Conservation (phyloP, 352 stramenopile species). For the Phytophthora nicotianae region DNA sequence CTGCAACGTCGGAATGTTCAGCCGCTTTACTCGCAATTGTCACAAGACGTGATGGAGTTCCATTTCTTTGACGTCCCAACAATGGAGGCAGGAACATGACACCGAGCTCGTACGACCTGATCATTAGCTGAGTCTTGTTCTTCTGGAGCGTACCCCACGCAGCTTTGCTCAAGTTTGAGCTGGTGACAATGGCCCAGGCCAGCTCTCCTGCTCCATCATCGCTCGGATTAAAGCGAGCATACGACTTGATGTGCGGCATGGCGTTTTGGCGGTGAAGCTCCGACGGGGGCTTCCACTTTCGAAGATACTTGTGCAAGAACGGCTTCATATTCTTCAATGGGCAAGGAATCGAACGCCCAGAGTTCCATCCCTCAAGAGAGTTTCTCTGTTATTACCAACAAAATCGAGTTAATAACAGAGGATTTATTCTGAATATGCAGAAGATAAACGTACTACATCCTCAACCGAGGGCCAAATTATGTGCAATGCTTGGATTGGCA, state of each 20-base stretch:
- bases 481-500: slow-evolving; percentile 65
- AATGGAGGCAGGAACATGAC: slow-evolving; percentile 70
- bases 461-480: slow-evolving; percentile 84
- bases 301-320: slow-evolving; percentile 85
- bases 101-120: slow-evolving; percentile 83
- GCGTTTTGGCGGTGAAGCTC: slow-evolving; percentile 69
- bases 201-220: slow-evolving; percentile 34
- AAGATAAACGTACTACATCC: slow-evolving; percentile 58
- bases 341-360: slow-evolving; percentile 72
- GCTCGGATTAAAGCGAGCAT: slow-evolving; percentile 61
- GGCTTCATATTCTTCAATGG: slow-evolving; percentile 87
- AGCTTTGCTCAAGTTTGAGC: slow-evolving; percentile 84
- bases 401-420: slow-evolving; percentile 1
- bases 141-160: slow-evolving; percentile 82
- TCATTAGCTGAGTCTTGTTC: slow-evolving; percentile 78
- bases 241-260: slow-evolving; percentile 88
- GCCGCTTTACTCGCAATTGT: slow-evolving; percentile 44
- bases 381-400: slow-evolving; percentile 52
- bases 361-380: slow-evolving; percentile 81
- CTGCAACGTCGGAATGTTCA: slow-evolving; percentile 11
- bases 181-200: slow-evolving; percentile 82
- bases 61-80: slow-evolving; percentile 10
- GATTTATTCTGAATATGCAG: not conserved
- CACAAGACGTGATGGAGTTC: slow-evolving; percentile 24
- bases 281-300: slow-evolving; percentile 70